Evolutionary conservation across 1,139 yeast species (phyloP).

Genomic region (Eremothecium sinecaudum): DNA sequence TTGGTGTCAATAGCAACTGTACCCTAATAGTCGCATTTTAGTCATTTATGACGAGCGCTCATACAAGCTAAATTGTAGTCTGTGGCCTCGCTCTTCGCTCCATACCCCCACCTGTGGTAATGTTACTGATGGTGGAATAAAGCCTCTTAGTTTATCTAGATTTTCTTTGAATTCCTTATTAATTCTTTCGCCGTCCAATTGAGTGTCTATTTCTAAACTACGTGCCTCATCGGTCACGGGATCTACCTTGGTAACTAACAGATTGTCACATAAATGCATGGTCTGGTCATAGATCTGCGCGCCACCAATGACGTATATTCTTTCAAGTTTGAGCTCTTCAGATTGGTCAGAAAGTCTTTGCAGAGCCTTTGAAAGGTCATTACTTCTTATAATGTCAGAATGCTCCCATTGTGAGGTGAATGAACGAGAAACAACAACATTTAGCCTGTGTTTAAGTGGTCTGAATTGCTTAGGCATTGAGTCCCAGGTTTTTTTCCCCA

Average conservation of each 20-base stretch:
- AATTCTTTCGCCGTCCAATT: constrained; percentile 25
- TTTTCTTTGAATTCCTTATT: not conserved
- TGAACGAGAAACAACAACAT: constrained; percentile 61
- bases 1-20: too few relatives aligned
- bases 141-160: not conserved
- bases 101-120: not conserved
- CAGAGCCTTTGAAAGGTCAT: constrained; percentile 18
- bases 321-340: constrained; percentile 34
- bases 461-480: constrained; percentile 78
- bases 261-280: constrained; percentile 41
- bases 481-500: constrained; percentile 97
- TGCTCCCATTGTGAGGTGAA: constrained; percentile 22
- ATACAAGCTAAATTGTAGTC: not conserved
- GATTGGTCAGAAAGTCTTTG: constrained; percentile 16
- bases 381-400: constrained; percentile 14
- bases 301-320: constrained; percentile 84
- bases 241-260: constrained; percentile 67
- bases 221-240: constrained; percentile 25
- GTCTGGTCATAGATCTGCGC: constrained; percentile 69
- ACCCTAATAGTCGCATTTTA: too few relatives aligned
- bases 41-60: too few relatives aligned
- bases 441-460: constrained; percentile 69
- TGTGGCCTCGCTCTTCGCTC: not conserved
- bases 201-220: constrained; percentile 56
- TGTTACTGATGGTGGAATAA: constrained; percentile 1